Percentiles rank a stretch among this genome's conserved stretches.
phyloP scores from a whole-genome alignment of 2,329 filamentous ascomycete species.

The Amauroascus niger region DNA sequence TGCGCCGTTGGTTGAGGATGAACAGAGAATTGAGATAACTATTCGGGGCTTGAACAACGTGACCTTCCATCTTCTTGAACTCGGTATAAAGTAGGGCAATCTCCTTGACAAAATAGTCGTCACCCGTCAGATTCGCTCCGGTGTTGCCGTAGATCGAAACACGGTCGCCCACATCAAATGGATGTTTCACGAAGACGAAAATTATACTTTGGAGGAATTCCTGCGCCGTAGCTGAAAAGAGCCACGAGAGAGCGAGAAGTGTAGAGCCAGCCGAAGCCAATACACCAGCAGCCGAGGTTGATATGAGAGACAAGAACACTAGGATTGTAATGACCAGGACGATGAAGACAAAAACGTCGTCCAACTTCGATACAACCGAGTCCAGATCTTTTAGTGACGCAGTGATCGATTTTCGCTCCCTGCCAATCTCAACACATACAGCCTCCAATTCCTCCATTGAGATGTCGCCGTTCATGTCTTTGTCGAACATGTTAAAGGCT shows the following conservation, averaged over 20 bases:
- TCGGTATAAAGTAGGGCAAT: constrained; percentile 90
- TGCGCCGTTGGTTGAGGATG: constrained; percentile 88
- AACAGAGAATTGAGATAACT: constrained; percentile 86
- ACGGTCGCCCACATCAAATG: constrained; percentile 90
- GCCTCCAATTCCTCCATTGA: constrained; percentile 90
- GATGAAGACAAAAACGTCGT: constrained; percentile 80
- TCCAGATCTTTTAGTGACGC: constrained; percentile 91
- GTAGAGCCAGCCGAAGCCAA: constrained; percentile 82
- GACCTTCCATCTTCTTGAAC: constrained; percentile 97
- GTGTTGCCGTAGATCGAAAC: constrained; percentile 87
- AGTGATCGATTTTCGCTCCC: constrained; percentile 90
- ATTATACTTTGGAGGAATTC: constrained; percentile 87
- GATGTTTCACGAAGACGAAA: constrained; percentile 89
- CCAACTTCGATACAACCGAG: constrained; percentile 81
- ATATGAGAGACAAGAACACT: constrained; percentile 82
- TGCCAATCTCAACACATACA: constrained; percentile 86
- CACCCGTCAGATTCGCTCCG: constrained; percentile 64
- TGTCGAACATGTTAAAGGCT: constrained; percentile 87
- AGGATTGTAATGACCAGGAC: constrained; percentile 71
- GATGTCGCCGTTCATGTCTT: constrained; percentile 92
- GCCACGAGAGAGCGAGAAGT: constrained; percentile 82
- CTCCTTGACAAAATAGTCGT: constrained; percentile 94
- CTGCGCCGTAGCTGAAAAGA: constrained; percentile 84
- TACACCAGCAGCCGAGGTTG: constrained; percentile 78
- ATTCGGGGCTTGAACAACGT: constrained; percentile 92